These are phyloP conservation scores for Fusarium gaditjirri DNA, from an alignment of 2,329 filamentous ascomycete genomes.

Conservation along the genomic window DNA sequence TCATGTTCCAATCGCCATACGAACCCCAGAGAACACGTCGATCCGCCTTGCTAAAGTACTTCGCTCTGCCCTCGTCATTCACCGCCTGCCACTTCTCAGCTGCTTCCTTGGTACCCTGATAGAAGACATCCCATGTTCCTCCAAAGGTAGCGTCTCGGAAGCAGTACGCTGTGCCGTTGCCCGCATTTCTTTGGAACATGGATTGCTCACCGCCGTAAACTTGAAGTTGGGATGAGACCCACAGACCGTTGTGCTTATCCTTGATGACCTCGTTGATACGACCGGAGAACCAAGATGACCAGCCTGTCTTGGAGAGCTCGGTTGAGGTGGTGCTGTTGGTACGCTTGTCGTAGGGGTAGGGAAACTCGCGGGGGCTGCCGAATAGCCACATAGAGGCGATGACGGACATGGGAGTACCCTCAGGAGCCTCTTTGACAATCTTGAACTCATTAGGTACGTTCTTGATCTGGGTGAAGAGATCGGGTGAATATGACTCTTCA, in stretches of 20 bases:
- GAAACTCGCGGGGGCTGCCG: slow-evolving; percentile 56
- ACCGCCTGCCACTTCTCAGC: slow-evolving; percentile 52
- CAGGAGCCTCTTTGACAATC: neutral
- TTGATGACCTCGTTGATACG: slow-evolving; percentile 40
- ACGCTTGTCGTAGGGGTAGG: slow-evolving; percentile 59
- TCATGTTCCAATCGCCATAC: slow-evolving; percentile 49
- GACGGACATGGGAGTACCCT: neutral
- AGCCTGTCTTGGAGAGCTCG: slow-evolving; percentile 52
- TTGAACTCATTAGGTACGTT: neutral
- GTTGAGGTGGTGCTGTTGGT: slow-evolving; percentile 56
- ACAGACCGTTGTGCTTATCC: slow-evolving; percentile 4
- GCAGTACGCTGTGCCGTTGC: slow-evolving; percentile 58
- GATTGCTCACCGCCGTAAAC: slow-evolving; percentile 57
- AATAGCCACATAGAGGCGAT: slow-evolving; percentile 53
- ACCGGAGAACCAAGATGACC: slow-evolving; percentile 34
- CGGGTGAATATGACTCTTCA: neutral
- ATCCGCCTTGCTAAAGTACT: slow-evolving; percentile 50
- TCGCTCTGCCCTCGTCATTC: slow-evolving; percentile 52
- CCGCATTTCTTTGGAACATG: slow-evolving; percentile 51
- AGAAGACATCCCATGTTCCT: neutral
- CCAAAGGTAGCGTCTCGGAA: slow-evolving; percentile 56
- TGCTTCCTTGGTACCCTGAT: neutral
- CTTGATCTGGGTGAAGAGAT: neutral
- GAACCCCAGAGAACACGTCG: slow-evolving; percentile 53
- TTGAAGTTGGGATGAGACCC: slow-evolving; percentile 57